Evolutionary conservation across 352 stramenopile genomes (phyloP).

Genomic region (Phytopythium litorale): DNA sequence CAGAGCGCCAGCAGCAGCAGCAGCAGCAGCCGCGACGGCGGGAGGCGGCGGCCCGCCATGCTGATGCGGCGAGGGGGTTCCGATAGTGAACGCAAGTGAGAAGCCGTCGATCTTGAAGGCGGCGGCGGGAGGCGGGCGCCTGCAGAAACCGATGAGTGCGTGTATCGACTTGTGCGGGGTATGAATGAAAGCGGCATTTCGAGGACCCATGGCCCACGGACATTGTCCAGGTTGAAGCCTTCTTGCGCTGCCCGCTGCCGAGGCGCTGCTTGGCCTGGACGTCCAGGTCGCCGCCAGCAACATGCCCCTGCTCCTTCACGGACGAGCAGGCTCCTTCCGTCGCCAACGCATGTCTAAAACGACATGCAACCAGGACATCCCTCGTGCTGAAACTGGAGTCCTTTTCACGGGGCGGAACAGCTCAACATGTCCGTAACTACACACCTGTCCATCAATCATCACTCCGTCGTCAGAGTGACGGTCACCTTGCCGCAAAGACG

Average conservation of each 20-base stretch:
- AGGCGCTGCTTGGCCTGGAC: slow-evolving; percentile 6
- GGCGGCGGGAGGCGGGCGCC: neutral
- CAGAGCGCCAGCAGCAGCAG: slow-evolving; percentile 12
- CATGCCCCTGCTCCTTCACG: neutral
- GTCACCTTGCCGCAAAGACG: too few relatives aligned
- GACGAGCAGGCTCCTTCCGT: neutral
- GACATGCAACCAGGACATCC: too few relatives aligned
- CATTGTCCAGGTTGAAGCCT: neutral
- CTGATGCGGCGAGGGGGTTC: neutral
- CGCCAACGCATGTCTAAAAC: too few relatives aligned
- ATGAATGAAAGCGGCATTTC: neutral
- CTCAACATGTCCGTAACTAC: too few relatives aligned
- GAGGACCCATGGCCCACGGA: too few relatives aligned
- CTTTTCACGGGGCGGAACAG: too few relatives aligned
- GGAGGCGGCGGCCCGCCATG: neutral
- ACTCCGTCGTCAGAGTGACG: too few relatives aligned
- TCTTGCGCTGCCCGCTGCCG: slow-evolving; percentile 27
- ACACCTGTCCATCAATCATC: too few relatives aligned
- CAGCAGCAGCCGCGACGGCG: neutral
- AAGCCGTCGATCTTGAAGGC: neutral
- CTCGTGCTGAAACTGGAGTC: too few relatives aligned
- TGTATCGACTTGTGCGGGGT: neutral
- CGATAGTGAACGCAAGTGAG: neutral
- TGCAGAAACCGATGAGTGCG: too few relatives aligned
- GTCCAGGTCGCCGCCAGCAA: neutral